phyloP scores from a whole-genome alignment of 148 eudicot species.

The Cornus controversa region DNA sequence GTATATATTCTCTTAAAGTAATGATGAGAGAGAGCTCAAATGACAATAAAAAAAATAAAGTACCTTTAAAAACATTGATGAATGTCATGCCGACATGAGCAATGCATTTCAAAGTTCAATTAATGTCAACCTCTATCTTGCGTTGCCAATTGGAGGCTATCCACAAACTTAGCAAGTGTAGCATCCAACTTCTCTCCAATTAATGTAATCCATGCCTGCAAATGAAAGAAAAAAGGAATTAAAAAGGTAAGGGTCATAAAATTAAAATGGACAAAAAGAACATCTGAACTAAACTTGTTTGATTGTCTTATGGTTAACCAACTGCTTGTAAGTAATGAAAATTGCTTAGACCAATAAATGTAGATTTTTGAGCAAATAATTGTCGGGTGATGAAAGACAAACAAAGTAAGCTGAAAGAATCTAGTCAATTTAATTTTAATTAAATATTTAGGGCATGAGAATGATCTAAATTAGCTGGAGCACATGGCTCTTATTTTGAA shows the following conservation, averaged over 20 bases:
- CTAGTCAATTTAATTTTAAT: background rate
- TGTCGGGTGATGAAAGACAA: background rate
- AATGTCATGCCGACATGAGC: background rate
- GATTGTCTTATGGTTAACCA: background rate
- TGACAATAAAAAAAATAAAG: background rate
- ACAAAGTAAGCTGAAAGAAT: background rate
- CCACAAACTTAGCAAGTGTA: conserved; percentile 59
- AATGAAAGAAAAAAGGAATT: conserved; percentile 2
- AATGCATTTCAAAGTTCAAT: background rate
- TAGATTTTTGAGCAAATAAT: background rate
- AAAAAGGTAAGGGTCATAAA: no score
- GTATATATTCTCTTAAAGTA: no score
- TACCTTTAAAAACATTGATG: background rate
- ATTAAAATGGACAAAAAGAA: background rate
- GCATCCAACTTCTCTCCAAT: conserved; percentile 90
- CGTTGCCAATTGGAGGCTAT: conserved; percentile 21
- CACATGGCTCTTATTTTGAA: no score
- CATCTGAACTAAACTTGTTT: background rate
- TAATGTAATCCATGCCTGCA: conserved; percentile 89
- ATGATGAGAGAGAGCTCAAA: no score
- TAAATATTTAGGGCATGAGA: background rate
- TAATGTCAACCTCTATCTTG: conserved; percentile 29
- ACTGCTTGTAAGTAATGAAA: background rate
- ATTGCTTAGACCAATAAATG: background rate
- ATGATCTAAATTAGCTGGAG: background rate